phyloP scores from a whole-genome alignment of 768 basidiomycete genomes.

The Lactarius akahatsu region DNA sequence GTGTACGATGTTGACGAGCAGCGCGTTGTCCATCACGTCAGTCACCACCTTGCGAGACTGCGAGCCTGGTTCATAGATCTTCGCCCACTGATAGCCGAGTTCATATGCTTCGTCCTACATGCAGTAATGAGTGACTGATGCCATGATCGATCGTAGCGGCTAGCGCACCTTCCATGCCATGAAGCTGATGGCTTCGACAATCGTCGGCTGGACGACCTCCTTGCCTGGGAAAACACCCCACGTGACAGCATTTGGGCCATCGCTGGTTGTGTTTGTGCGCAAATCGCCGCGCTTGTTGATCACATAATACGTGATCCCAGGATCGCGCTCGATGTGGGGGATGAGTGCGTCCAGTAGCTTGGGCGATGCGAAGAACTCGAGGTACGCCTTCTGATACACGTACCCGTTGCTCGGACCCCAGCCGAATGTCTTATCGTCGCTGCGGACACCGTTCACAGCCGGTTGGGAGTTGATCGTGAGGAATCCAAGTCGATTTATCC shows the following conservation, averaged over 20 bases:
- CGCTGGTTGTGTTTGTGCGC: slow-evolving; percentile 90
- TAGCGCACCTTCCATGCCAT: slow-evolving; percentile 91
- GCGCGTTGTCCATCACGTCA: slow-evolving; percentile 75
- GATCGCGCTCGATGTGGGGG: slow-evolving; percentile 80
- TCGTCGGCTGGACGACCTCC: slow-evolving; percentile 93
- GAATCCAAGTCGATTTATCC: slow-evolving; percentile 90
- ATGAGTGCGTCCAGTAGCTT: slow-evolving; percentile 69
- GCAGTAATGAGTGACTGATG: not conserved
- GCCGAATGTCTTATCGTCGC: slow-evolving; percentile 82
- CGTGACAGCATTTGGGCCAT: slow-evolving; percentile 97
- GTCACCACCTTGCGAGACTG: slow-evolving; percentile 72
- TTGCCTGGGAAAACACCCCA: slow-evolving; percentile 99
- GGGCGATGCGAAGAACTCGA: slow-evolving; percentile 91
- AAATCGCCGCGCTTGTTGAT: slow-evolving; percentile 96
- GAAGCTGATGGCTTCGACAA: slow-evolving; percentile 96
- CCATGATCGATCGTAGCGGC: not conserved
- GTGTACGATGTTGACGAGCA: slow-evolving; percentile 94
- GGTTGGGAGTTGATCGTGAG: slow-evolving; percentile 97
- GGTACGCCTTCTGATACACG: slow-evolving; percentile 96
- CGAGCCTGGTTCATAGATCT: slow-evolving; percentile 76
- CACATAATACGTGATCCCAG: slow-evolving; percentile 92
- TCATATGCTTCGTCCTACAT: slow-evolving; percentile 92
- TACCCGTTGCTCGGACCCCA: slow-evolving; percentile 96
- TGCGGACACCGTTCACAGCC: slow-evolving; percentile 85
- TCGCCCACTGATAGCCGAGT: slow-evolving; percentile 88